Evolutionary conservation across 78 protist genomes (phyloP).

Genomic region (Dictyostelium brefeldianum): DNA sequence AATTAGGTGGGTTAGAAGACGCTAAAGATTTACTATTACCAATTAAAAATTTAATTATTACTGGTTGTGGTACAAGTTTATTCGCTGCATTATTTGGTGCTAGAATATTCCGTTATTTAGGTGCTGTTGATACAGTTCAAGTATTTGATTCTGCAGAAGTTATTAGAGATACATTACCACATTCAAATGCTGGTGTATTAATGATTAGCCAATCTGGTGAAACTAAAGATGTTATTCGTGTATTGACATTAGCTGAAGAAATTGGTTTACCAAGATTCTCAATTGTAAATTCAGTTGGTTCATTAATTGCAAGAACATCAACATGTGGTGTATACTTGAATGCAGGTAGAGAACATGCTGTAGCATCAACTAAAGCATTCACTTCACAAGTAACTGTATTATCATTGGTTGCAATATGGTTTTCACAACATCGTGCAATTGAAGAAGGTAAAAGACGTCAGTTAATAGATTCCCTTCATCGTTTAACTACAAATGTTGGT

Average conservation of each 20-base stretch:
- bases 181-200: slow-evolving; percentile 35
- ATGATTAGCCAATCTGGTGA: slow-evolving; percentile 84
- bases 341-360: slow-evolving; percentile 99
- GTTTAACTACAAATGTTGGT: slow-evolving; percentile 79
- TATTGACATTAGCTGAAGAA: slow-evolving; percentile 56
- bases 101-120: slow-evolving; percentile 56
- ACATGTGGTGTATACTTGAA: slow-evolving; percentile 95
- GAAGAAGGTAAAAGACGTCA: slow-evolving; percentile 80
- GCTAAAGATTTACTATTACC: slow-evolving; percentile 65
- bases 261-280: slow-evolving; percentile 62
- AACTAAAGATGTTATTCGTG: slow-evolving; percentile 81
- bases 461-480: slow-evolving; percentile 72
- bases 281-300: slow-evolving; percentile 96
- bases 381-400: slow-evolving; percentile 90
- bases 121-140: slow-evolving; percentile 86
- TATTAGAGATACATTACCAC: slow-evolving; percentile 68
- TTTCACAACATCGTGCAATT: slow-evolving; percentile 71
- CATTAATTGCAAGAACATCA: slow-evolving; percentile 95
- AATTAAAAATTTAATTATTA: slow-evolving; percentile 82
- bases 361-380: slow-evolving; percentile 99
- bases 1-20: slow-evolving; percentile 90
- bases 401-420: slow-evolving; percentile 87
- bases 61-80: slow-evolving; percentile 95
- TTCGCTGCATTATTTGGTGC: slow-evolving; percentile 90
- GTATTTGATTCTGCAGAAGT: slow-evolving; percentile 82